Evolutionary conservation across 805 yeast species (phyloP), one percentile per base, ranked within the genome.

Genomic region (Wickerhamiella sorbophila): DNA sequence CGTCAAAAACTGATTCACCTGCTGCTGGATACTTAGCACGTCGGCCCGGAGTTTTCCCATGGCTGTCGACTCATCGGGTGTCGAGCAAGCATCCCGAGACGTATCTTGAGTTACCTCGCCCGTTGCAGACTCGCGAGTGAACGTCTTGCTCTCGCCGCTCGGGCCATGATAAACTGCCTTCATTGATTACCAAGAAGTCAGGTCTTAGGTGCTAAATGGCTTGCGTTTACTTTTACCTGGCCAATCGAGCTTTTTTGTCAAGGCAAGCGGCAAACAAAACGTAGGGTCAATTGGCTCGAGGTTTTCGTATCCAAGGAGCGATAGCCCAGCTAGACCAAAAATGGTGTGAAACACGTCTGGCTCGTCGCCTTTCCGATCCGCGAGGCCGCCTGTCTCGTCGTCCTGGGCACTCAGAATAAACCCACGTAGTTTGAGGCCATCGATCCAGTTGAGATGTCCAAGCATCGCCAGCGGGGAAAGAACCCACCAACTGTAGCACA

Each of bases 401-500:
- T 88, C 95, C 58, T 91, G 98, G 37, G 91, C 77, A 2, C 58
- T 54, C 32, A 88, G 60, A 4, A 91, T 86, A 54, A 86, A 91
- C 2, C 61, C 58, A 40, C 70, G 69, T 43, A 91, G 63, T 50
- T 71, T 74, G 4, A 62, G 68, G 22, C 65, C 67, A 54, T 84
- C 79, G n/a, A 91, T 79, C 86, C 94, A 86, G 48, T 81, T 72
- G 16, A 76, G 58, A 47, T 72, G 75, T 0, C 64, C 72, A 17
- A 88, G 65, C 31, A 84, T 76, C 0, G 80, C 70, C 44, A 87
- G 61, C 2, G 85, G 71, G 1, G 93, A 79, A 18, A 86, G 58
- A 8, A 86, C 94, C 99, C 99, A 91, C 95, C 96, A 91, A 52
- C 91, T 77, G 58, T 91, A 91, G 57, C 99, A 91, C n/a, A 84